Conservation (phyloP, 371 early-diverging fungal species). For the Fennellomyces sp. region DNA sequence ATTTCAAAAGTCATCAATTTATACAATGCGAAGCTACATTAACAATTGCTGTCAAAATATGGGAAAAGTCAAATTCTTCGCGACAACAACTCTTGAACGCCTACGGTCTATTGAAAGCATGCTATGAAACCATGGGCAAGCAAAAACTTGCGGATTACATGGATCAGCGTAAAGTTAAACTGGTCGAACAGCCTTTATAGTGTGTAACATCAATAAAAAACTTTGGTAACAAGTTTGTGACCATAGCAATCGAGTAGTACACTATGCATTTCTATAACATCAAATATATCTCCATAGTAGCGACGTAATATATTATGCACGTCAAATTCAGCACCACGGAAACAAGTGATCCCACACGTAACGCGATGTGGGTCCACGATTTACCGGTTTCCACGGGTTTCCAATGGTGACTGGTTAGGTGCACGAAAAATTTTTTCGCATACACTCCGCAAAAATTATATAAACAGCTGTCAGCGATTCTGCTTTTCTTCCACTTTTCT, state of each 20-base stretch:
- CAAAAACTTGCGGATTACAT: constrained; percentile 31
- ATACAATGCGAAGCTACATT: constrained; percentile 30
- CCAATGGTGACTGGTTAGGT: too few species aligned
- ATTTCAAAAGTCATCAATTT: constrained; percentile 26
- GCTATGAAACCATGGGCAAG: constrained; percentile 40
- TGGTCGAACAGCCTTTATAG: too few species aligned
- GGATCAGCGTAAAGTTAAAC: constrained; percentile 21
- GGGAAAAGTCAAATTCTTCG: constrained; percentile 28
- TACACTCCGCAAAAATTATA: background rate
- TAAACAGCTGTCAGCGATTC: background rate
- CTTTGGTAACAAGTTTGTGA: background rate
- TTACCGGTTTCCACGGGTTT: background rate
- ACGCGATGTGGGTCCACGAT: background rate
- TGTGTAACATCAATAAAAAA: constrained; percentile 6
- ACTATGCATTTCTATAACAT: background rate
- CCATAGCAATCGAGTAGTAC: background rate
- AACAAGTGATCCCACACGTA: too few species aligned
- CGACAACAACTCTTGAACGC: constrained; percentile 12
- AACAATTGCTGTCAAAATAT: constrained; percentile 24
- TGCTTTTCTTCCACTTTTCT: background rate
- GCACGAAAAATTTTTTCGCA: too few species aligned
- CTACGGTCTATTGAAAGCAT: constrained; percentile 25
- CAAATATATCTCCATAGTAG: too few species aligned
- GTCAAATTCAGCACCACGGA: too few species aligned
- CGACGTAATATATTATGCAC: too few species aligned